Evolutionary conservation across 169 alveolate genomes (phyloP).

Genomic region (Eimeria necatrix): DNA sequence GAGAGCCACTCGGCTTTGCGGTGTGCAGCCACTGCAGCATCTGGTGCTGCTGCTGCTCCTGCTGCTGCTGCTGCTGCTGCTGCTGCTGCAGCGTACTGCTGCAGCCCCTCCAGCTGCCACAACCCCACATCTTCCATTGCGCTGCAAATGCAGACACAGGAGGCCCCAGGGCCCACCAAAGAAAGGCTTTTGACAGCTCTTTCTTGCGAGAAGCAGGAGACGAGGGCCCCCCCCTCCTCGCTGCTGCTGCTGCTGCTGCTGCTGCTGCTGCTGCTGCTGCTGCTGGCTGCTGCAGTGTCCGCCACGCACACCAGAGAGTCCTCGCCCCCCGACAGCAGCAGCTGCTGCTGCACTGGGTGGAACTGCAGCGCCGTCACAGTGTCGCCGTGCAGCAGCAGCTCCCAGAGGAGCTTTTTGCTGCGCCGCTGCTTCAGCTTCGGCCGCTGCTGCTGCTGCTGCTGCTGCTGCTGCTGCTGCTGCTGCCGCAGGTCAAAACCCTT

Average conservation of each 20-base stretch:
- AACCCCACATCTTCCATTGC: slow-evolving; percentile 63
- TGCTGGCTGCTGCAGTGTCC: slow-evolving; percentile 9
- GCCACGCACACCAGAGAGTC: slow-evolving; percentile 54
- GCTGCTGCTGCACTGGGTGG: slow-evolving; percentile 47
- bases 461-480: not conserved
- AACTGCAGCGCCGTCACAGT: slow-evolving; percentile 41
- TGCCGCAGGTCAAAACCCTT: slow-evolving; percentile 38
- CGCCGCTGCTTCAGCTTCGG: not conserved
- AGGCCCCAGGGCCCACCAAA: slow-evolving; percentile 44
- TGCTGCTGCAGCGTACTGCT: not conserved
- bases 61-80: slow-evolving; percentile 28
- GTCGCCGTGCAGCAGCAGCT: slow-evolving; percentile 56
- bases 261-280: not conserved
- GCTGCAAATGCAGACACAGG: slow-evolving; percentile 59
- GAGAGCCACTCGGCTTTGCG: slow-evolving; percentile 64
- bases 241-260: not conserved
- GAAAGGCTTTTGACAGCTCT: slow-evolving; percentile 46
- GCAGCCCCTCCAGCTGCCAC: slow-evolving; percentile 60
- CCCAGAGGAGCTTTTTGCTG: slow-evolving; percentile 40
- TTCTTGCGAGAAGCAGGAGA: slow-evolving; percentile 45
- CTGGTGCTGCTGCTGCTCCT: slow-evolving; percentile 2
- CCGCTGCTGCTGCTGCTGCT: not conserved
- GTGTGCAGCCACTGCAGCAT: slow-evolving; percentile 26
- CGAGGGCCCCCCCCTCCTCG: not conserved
- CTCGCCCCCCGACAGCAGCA: slow-evolving; percentile 47